These are phyloP conservation scores for Globisporangium lucens DNA, from an alignment of 352 stramenopile species.

Conservation along the genomic window DNA sequence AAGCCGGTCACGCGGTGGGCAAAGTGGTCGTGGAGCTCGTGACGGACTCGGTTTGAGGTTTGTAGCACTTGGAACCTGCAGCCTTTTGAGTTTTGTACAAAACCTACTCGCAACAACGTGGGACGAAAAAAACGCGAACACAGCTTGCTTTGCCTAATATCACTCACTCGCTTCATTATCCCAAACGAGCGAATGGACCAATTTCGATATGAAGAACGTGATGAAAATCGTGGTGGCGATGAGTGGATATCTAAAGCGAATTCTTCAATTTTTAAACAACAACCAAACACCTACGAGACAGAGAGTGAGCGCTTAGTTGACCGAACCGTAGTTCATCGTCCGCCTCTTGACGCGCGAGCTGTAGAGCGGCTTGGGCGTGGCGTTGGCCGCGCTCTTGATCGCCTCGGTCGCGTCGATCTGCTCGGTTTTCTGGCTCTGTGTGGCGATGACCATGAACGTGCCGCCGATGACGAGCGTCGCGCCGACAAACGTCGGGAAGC, in stretches of 20 bases:
- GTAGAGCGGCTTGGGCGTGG: conserved; percentile 61
- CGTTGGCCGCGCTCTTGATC: conserved; percentile 36
- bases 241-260: too few relatives aligned
- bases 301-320: conserved; percentile 6
- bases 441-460: conserved; percentile 74
- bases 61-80: too few relatives aligned
- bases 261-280: too few relatives aligned
- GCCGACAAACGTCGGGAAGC: conserved; percentile 65
- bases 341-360: conserved; percentile 51
- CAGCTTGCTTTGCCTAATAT: too few relatives aligned
- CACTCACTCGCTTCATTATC: too few relatives aligned
- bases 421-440: conserved; percentile 76
- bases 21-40: conserved; percentile 47
- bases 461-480: conserved; percentile 73
- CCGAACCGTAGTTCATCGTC: conserved; percentile 47
- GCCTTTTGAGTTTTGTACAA: too few relatives aligned
- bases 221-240: too few relatives aligned
- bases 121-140: too few relatives aligned
- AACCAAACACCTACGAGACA: too few relatives aligned
- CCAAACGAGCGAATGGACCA: not conserved
- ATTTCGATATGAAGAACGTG: not conserved
- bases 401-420: conserved; percentile 79
- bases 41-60: conserved; percentile 4
- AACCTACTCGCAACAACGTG: too few relatives aligned
- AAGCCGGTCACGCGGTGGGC: conserved; percentile 36